Conservation (phyloP, 768 basidiomycete genomes). For the Cantharellus cinnabarinus region DNA sequence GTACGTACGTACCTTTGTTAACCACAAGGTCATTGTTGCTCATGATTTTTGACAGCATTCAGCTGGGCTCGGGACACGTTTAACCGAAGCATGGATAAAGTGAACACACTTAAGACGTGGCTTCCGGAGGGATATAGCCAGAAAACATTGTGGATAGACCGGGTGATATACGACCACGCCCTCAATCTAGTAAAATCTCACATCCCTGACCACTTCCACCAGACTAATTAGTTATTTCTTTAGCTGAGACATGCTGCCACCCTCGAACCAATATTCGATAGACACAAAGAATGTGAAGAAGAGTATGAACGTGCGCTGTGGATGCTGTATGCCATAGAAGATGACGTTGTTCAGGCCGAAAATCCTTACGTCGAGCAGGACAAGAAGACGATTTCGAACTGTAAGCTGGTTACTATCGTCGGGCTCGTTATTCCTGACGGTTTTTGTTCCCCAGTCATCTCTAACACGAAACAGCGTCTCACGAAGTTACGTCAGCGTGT, state of each 20-base stretch:
- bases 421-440: not conserved
- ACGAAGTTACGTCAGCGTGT: not conserved
- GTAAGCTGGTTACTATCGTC: not conserved
- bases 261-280: slow-evolving; percentile 65
- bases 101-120: slow-evolving; percentile 75
- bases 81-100: slow-evolving; percentile 84
- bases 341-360: slow-evolving; percentile 61
- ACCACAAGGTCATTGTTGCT: slow-evolving; percentile 4
- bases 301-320: slow-evolving; percentile 89
- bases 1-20: slow-evolving; percentile 20
- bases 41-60: slow-evolving; percentile 29
- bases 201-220: not conserved
- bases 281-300: slow-evolving; percentile 72
- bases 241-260: slow-evolving; percentile 86
- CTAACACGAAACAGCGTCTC: not conserved
- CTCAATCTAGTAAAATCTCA: slow-evolving; percentile 46
- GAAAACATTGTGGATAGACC: slow-evolving; percentile 75
- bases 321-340: slow-evolving; percentile 83
- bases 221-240: not conserved
- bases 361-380: slow-evolving; percentile 79
- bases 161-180: slow-evolving; percentile 83
- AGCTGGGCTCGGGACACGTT: slow-evolving; percentile 89
- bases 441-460: not conserved
- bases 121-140: slow-evolving; percentile 51
- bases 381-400: slow-evolving; percentile 28